Evolutionary conservation across 257 asterid species (phyloP).

Genomic region (Buddleja alternifolia): DNA sequence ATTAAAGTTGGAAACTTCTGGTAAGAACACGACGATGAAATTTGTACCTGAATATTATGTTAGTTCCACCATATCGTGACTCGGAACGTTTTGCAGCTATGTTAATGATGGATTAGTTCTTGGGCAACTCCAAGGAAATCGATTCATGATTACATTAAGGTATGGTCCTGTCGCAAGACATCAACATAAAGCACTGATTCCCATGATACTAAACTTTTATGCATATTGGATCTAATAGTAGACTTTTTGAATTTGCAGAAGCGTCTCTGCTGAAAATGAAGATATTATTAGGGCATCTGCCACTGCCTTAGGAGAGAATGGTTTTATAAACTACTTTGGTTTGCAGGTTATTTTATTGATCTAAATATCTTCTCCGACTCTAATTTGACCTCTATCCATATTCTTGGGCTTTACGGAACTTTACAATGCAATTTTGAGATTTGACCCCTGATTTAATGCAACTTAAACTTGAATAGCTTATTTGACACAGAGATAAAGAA

Average conservation of each 20-base stretch:
- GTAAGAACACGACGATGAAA: constrained; percentile 48
- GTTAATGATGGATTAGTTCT: constrained; percentile 87
- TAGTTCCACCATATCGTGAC: constrained; percentile 18
- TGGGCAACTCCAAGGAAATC: constrained; percentile 94
- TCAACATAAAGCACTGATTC: neutral
- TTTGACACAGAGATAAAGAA: constrained; percentile 19
- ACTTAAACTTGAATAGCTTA: constrained; percentile 18
- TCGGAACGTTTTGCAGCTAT: constrained; percentile 55
- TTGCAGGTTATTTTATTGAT: constrained; percentile 63
- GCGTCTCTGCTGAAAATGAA: constrained; percentile 70
- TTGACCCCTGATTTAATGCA: neutral
- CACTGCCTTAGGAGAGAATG: constrained; percentile 69
- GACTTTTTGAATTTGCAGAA: constrained; percentile 56
- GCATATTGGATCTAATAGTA: constrained; percentile 24
- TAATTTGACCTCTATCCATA: constrained; percentile 1
- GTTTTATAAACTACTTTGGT: constrained; percentile 93
- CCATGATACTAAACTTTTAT: neutral
- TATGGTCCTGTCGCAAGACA: constrained; percentile 25
- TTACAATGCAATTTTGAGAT: neutral
- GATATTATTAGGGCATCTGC: constrained; percentile 75
- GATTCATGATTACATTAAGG: constrained; percentile 86
- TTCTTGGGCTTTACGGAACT: constrained; percentile 4
- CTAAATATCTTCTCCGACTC: constrained; percentile 24
- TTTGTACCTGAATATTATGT: constrained; percentile 27
- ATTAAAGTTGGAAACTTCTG: constrained; percentile 94